A percentile compares a stretch with the other conserved stretches of the same genome.
Evolutionary conservation across 1,284 basidiomycete genomes (phyloP).

Genomic region (Coniferiporia sulphurascens): DNA sequence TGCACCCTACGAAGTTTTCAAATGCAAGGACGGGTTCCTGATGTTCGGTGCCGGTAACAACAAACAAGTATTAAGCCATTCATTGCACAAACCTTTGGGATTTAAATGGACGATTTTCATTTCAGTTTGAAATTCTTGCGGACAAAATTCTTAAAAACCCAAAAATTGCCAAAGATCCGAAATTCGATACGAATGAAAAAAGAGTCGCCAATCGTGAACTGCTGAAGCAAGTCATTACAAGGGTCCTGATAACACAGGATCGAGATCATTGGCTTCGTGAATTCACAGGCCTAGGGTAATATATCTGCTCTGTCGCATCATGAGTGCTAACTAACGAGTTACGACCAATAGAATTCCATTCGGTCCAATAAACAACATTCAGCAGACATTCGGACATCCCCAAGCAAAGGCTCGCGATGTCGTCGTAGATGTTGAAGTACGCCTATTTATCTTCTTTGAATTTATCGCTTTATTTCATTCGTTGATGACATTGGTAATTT

Average conservation of each 20-base stretch:
- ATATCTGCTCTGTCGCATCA: constrained; percentile 15
- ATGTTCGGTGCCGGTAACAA: constrained; percentile 96
- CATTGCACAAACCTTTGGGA: not conserved
- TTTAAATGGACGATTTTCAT: constrained; percentile 1
- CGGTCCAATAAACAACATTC: constrained; percentile 90
- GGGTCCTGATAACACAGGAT: constrained; percentile 50
- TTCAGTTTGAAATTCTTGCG: constrained; percentile 64
- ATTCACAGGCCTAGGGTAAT: constrained; percentile 73
- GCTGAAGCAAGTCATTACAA: constrained; percentile 70
- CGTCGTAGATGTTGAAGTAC: constrained; percentile 58
- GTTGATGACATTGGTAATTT: constrained; percentile 8
- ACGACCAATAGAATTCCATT: constrained; percentile 68
- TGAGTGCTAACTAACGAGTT: constrained; percentile 1
- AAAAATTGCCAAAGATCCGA: constrained; percentile 50
- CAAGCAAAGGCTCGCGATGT: constrained; percentile 70
- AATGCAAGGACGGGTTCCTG: constrained; percentile 83
- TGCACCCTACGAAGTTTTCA: constrained; percentile 90
- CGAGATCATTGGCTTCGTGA: constrained; percentile 71
- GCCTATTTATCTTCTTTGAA: constrained; percentile 18
- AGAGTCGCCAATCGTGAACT: constrained; percentile 76
- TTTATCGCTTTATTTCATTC: constrained; percentile 13
- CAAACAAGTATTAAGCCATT: constrained; percentile 56
- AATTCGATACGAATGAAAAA: constrained; percentile 68
- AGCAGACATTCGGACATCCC: constrained; percentile 87
- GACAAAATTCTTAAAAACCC: constrained; percentile 57